These are phyloP conservation scores for Citrus sinensis DNA, from an alignment of 345 rosid genomes.

Conservation along the genomic window DVS_A1.0 CM039167.1:19801501-19802000, in stretches of 20 bases:
- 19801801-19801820: background rate
- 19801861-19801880: background rate
- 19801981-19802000: too few relatives aligned
- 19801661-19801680: background rate
- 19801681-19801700: background rate
- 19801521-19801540: too few relatives aligned
- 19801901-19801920: too few relatives aligned
- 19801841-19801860: background rate
- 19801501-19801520: too few relatives aligned
- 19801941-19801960: too few relatives aligned
- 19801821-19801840: background rate
- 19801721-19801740: background rate
- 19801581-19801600: background rate
- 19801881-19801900: background rate
- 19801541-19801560: too few relatives aligned
- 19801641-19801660: background rate
- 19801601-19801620: background rate
- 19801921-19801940: too few relatives aligned
- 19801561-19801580: too few relatives aligned
- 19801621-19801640: background rate
- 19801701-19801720: background rate
- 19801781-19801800: background rate
- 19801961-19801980: too few relatives aligned
- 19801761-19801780: background rate
- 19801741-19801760: background rate